Base-by-base conservation (phyloP, 192 early-diverging fungal species). In the Podila verticillata region DNA sequence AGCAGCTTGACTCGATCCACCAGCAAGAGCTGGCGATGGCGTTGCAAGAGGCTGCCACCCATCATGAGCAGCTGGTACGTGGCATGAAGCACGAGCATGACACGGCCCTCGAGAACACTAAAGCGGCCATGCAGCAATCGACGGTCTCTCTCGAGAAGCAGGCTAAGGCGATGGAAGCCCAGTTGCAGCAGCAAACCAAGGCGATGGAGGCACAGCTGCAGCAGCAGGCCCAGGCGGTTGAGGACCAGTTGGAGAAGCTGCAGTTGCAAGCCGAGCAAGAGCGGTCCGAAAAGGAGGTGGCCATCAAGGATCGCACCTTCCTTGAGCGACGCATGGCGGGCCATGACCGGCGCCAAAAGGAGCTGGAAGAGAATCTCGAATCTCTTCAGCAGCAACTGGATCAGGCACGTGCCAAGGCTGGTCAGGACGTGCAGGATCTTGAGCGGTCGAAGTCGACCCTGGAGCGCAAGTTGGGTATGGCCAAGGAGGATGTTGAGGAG, bases 401-500 rank as follows among this genome's bases (percentile, higher is more conserved):
- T 13, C 77, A 80, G 44, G 65, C 77, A 0, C 12, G 54, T 30
- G 54, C 77, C 66, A 80, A 80, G 48, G 68, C 65, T 54, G 56
- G 65, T 15, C 70, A 80, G 28, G 77, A 80, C 9, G 65, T 80
- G 31, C 77, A 80, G 12, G 77, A 80, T 28, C 36, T 80, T 3
- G 77, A 80, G 62, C 60, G 77, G 22, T 68, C 65, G 8, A 72
- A 68, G 51, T 68, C 61, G 56, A 80, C 56, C 34, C 70, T 80
- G 20, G 77, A 80, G 36, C 77, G 77, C 65, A 80, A 80, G 49
- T 47, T 80, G 28, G 59, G 54, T 4, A 80, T 80, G 77, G 70
- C 77, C 20, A 67, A 58, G 59, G 77, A 80, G 57, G 77, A 80
- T 59, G 65, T 80, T 9, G 70, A 80, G 54, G 77, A 80, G 66